phyloP scores from a whole-genome alignment of 2,329 filamentous ascomycete genomes.

The Pseudocercospora cruenta region DNA sequence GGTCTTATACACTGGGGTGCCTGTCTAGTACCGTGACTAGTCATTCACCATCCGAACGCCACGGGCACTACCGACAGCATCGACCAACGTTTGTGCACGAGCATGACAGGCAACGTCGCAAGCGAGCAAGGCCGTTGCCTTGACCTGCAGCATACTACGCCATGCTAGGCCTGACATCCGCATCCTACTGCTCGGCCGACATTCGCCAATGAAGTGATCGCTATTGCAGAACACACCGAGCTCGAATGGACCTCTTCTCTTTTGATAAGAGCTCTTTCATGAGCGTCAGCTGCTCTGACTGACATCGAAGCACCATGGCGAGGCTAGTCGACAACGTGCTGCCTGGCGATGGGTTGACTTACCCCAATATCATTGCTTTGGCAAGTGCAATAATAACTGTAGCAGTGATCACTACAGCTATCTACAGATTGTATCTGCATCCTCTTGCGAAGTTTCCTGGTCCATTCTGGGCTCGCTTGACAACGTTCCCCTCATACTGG shows the following conservation, averaged over 20 bases:
- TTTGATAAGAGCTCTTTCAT: background rate
- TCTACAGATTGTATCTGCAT: conserved; percentile 37
- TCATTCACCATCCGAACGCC: background rate
- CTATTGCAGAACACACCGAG: background rate
- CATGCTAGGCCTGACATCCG: background rate
- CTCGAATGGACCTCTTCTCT: background rate
- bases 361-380: background rate
- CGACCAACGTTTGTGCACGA: background rate
- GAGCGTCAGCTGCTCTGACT: background rate
- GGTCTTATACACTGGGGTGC: background rate
- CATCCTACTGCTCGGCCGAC: conserved; percentile 7
- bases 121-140: conserved; percentile 1
- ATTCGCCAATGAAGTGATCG: conserved; percentile 7
- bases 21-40: background rate
- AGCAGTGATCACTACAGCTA: background rate
- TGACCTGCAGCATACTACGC: background rate
- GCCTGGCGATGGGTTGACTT: background rate
- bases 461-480: conserved; percentile 30
- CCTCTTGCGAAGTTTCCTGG: conserved; percentile 41
- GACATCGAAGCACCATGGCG: background rate
- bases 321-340: background rate
- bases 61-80: conserved; percentile 1
- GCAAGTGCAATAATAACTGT: background rate
- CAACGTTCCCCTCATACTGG: conserved; percentile 21
- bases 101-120: background rate